Percentiles rank a stretch among this genome's conserved stretches.
Evolutionary conservation across 202 grass and related monocot species (phyloP).

Genomic region (Tripidium arundinaceum): DNA sequence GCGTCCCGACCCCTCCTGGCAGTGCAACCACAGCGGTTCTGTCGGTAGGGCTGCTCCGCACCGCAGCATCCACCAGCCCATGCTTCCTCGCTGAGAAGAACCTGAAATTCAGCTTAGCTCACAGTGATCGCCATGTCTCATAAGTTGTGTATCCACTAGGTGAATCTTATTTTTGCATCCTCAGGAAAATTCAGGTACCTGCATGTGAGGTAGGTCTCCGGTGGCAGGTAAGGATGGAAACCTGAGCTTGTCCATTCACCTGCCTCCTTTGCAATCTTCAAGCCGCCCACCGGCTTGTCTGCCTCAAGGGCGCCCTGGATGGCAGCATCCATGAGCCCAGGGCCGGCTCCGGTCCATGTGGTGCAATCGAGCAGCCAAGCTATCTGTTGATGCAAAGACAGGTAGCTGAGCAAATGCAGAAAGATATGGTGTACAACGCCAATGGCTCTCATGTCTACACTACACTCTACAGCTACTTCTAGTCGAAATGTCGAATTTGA

Average conservation of each 20-base stretch:
- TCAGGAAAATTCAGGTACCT: slow-evolving; percentile 44
- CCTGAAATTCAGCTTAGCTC: slow-evolving; percentile 35
- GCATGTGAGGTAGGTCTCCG: slow-evolving; percentile 74
- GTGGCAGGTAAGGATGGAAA: slow-evolving; percentile 71
- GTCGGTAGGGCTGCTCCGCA: slow-evolving; percentile 45
- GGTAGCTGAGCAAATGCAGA: background rate
- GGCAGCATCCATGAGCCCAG: slow-evolving; percentile 86
- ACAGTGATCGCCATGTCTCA: background rate
- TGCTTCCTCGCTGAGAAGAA: slow-evolving; percentile 95
- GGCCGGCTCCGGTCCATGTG: slow-evolving; percentile 83
- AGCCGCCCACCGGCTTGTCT: slow-evolving; percentile 56
- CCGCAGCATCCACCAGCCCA: slow-evolving; percentile 69
- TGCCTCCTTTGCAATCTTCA: slow-evolving; percentile 79
- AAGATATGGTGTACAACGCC: background rate
- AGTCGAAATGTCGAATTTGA: background rate
- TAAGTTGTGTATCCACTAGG: too few species aligned
- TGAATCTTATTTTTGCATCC: background rate
- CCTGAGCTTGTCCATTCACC: slow-evolving; percentile 78
- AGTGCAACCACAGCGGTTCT: slow-evolving; percentile 58
- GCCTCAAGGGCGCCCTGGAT: slow-evolving; percentile 59
- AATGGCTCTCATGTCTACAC: background rate
- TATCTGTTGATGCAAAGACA: slow-evolving; percentile 32
- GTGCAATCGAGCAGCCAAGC: slow-evolving; percentile 77
- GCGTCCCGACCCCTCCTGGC: slow-evolving; percentile 71
- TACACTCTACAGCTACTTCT: background rate